Conservation (phyloP, 495 filamentous ascomycete genomes). For the Penicillium canescens region DNA sequence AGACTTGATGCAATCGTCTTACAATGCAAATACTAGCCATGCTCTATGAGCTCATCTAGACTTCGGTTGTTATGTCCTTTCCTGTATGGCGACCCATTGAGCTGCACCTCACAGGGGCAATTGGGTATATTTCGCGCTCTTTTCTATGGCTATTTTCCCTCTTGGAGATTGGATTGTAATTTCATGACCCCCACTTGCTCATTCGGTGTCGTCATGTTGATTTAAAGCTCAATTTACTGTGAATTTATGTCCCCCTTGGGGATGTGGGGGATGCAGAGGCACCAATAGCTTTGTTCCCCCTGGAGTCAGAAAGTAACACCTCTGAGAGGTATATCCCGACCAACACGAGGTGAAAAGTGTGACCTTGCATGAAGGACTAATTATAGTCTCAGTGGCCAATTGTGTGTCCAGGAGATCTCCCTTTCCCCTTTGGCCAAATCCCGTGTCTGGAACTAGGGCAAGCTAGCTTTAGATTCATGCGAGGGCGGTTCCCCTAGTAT, state of each 20-base stretch:
- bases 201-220: background rate
- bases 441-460: slow-evolving; percentile 6
- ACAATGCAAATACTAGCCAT: slow-evolving; percentile 17
- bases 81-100: background rate
- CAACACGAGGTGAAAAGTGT: slow-evolving; percentile 23
- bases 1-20: slow-evolving; percentile 21
- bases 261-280: slow-evolving; percentile 26
- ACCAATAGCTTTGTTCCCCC: slow-evolving; percentile 22
- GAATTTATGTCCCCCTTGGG: slow-evolving; percentile 17
- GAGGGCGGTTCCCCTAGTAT: slow-evolving; percentile 16
- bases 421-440: background rate
- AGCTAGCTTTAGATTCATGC: slow-evolving; percentile 17
- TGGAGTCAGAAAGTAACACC: slow-evolving; percentile 11
- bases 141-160: background rate
- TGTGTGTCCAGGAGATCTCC: background rate
- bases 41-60: slow-evolving; percentile 8
- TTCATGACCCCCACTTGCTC: background rate
- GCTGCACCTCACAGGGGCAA: background rate
- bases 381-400: slow-evolving; percentile 5
- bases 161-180: background rate
- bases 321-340: background rate
- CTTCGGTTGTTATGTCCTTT: background rate
- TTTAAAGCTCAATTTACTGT: background rate
- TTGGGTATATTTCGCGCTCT: slow-evolving; percentile 1
- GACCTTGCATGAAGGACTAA: slow-evolving; percentile 18